Evolutionary conservation across 2,329 filamentous ascomycete genomes (phyloP).

Genomic region (Monosporascus ibericus): DNA sequence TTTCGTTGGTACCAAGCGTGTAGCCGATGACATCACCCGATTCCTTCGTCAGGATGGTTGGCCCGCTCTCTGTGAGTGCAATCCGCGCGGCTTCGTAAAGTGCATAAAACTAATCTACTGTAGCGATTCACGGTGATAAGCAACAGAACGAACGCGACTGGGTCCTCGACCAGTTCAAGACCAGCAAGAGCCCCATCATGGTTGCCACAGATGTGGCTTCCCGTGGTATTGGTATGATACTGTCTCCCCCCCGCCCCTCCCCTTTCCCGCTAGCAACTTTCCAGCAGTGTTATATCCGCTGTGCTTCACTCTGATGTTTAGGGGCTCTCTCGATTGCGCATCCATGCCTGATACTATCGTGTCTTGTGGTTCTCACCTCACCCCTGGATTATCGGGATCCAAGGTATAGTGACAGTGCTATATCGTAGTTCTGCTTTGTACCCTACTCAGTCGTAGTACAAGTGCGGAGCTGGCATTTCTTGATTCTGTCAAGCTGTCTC

Average conservation of each 20-base stretch:
- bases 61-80: constrained; percentile 84
- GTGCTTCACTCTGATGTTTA: constrained; percentile 91
- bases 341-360: constrained; percentile 84
- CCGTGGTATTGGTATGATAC: constrained; percentile 96
- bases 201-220: constrained; percentile 99
- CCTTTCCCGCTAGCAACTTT: constrained; percentile 40
- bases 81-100: constrained; percentile 34
- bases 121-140: constrained; percentile 98
- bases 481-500: constrained; percentile 68
- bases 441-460: constrained; percentile 58
- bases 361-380: constrained; percentile 68
- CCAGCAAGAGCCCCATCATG: constrained; percentile 99
- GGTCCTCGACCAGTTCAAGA: constrained; percentile 99
- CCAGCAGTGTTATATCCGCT: constrained; percentile 53
- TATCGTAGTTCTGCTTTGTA: constrained; percentile 72
- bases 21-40: constrained; percentile 94
- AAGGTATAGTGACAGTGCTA: constrained; percentile 64
- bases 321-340: constrained; percentile 83
- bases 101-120: constrained; percentile 35
- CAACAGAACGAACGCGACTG: constrained; percentile 99
- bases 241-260: constrained; percentile 48
- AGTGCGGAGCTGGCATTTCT: constrained; percentile 73
- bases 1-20: constrained; percentile 89
- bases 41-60: constrained; percentile 97
- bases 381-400: constrained; percentile 82